These are phyloP conservation scores for Fraxinus latifolia DNA, from an alignment of 305 asterid genomes.

Conservation along the genomic window DNA sequence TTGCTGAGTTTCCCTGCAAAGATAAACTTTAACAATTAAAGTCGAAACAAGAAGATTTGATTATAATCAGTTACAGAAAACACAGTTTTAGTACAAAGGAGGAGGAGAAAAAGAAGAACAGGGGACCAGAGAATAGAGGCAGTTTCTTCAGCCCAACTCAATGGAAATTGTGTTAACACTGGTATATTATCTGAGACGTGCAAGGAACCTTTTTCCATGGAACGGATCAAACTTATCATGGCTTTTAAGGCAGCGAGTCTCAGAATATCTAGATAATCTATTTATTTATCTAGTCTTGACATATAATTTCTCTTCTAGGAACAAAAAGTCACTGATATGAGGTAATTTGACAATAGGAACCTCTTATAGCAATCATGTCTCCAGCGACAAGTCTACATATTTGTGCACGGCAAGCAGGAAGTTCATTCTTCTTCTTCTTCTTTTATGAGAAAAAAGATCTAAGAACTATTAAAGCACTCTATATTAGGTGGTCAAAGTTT, in stretches of 20 bases:
- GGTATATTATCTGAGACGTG: neutral
- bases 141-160: neutral
- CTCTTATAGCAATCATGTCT: neutral
- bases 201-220: neutral
- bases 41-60: neutral
- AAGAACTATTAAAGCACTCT: neutral
- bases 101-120: neutral
- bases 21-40: neutral
- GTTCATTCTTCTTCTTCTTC: neutral
- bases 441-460: neutral
- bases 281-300: neutral
- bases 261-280: neutral
- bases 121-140: neutral
- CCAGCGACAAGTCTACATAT: neutral
- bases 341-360: neutral
- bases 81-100: neutral
- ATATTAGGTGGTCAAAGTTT: slow-evolving; percentile 4
- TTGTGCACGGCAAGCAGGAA: neutral
- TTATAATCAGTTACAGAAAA: neutral
- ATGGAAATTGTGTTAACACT: neutral
- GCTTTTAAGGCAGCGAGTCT: neutral
- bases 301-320: neutral
- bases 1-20: slow-evolving; percentile 61
- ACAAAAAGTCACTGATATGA: neutral
- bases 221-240: neutral